Base-by-base conservation (phyloP, 345 rosid species). In the Eucalyptus guilfoylei region DNA sequence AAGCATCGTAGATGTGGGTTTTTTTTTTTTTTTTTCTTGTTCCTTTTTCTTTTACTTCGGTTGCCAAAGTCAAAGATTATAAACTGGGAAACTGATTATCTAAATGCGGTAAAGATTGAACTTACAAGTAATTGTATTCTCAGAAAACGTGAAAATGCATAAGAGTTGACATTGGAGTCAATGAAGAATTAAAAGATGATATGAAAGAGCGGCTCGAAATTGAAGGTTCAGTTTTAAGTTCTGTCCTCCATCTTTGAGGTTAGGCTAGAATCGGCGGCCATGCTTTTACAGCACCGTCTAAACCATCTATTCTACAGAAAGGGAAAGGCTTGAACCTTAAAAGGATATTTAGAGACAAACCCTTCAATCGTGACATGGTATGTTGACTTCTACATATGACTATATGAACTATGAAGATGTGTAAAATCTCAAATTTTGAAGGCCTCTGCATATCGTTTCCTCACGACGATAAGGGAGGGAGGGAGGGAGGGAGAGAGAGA, bases 21-120 rank as follows among this genome's bases (percentile, higher is more conserved):
- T 28, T 62, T 32, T 64, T 0, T 1, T 1, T 13, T 12, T 14
- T n/a, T 64, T 64, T n/a, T 2, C n/a, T 64, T 14, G n/a, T 64
- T 64, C 37, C 17, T 64, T n/a, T 62, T 14, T 64, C 37, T 64
- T 64, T 4, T 64, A 64, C 19, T 64, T 64, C 16, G 37, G 76
- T 14, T 14, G 37, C 76, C 76, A 64, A 64, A 64, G 76, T n/a
- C 76, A 7, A n/a, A n/a, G 3, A 14, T 64, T 14, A 14, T 64
- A 64, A 30, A 64, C 37, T 64, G 37, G 37, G 19, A 64, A n/a
- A 64, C 34, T 64, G 76, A 1, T 64, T 14, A n/a, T 30, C 37
- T 14, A 64, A 15, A 64, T 64, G 40, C 76, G 17, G 76, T 14
- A 64, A 64, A n/a, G 21, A 64, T 64, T 64, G 19, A 64, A n/a